Conservation (phyloP, 2,329 filamentous ascomycete species). For the Tolypocladium inflatum region DNA sequence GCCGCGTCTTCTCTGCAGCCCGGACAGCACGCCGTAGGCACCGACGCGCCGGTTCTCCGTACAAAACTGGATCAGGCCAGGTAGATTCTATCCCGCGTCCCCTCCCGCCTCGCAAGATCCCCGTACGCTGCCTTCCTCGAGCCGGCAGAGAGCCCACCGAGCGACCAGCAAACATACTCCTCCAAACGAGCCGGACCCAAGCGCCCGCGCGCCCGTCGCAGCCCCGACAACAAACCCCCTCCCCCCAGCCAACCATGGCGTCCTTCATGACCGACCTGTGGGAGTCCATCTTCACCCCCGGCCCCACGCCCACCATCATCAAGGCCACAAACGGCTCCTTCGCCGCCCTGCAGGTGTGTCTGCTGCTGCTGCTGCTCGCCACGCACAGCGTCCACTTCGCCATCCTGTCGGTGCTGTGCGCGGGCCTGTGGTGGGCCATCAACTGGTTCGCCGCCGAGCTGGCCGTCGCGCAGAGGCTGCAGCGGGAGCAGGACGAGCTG, state of each 20-base stretch:
- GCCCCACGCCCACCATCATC: slow-evolving; percentile 78
- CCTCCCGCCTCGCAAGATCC: not conserved
- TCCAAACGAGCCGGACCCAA: not conserved
- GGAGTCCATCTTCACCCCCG: slow-evolving; percentile 88
- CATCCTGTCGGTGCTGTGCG: slow-evolving; percentile 69
- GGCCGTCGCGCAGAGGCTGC: slow-evolving; percentile 27
- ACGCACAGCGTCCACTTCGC: slow-evolving; percentile 87
- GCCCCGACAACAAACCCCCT: too few species aligned
- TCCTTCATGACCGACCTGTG: slow-evolving; percentile 67
- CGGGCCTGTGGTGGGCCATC: slow-evolving; percentile 81
- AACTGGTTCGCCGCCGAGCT: slow-evolving; percentile 88
- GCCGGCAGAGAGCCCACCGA: not conserved
- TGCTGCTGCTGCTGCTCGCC: slow-evolving; percentile 64
- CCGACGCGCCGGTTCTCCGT: not conserved
- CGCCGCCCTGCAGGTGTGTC: slow-evolving; percentile 70
- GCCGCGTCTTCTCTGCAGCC: not conserved
- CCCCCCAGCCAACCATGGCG: slow-evolving; percentile 32
- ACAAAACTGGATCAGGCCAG: not conserved
- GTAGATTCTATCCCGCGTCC: not conserved
- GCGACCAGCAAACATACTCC: not conserved
- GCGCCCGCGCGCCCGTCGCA: not conserved
- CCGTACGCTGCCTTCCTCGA: not conserved
- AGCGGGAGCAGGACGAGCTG: slow-evolving; percentile 20
- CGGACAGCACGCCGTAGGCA: not conserved
- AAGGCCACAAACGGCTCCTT: slow-evolving; percentile 87